Percentiles rank a stretch among this genome's conserved stretches.
Evolutionary conservation across 768 basidiomycete genomes (phyloP).

Genomic region (Calocybe cyanea): DNA sequence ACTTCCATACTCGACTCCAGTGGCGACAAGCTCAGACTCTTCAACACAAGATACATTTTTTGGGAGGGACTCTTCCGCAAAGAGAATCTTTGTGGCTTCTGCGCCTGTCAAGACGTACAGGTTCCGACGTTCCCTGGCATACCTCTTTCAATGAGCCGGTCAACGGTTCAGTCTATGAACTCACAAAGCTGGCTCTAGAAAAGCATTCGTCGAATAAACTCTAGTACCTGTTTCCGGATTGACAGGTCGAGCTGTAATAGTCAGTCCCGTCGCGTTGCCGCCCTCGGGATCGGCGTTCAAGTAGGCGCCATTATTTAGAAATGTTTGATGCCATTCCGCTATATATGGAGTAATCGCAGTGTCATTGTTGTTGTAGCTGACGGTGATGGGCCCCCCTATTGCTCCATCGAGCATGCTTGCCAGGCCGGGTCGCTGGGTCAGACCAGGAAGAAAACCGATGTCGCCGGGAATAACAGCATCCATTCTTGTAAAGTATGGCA

Average conservation of each 20-base stretch:
- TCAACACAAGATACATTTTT: background rate
- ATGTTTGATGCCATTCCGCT: conserved; percentile 11
- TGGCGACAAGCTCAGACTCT: conserved; percentile 24
- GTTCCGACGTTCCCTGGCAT: conserved; percentile 20
- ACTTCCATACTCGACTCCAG: conserved; percentile 39
- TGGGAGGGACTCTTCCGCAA: background rate
- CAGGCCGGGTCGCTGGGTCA: conserved; percentile 6
- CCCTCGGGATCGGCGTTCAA: conserved; percentile 13
- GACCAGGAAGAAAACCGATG: conserved; percentile 8
- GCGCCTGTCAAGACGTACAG: conserved; percentile 29
- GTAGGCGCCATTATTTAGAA: conserved; percentile 9
- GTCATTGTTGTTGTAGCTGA: conserved; percentile 12
- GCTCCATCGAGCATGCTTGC: conserved; percentile 11
- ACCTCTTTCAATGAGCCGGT: background rate
- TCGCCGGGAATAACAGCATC: conserved; percentile 10
- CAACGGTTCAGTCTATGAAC: background rate
- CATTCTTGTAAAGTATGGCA: conserved; percentile 18
- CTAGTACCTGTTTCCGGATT: conserved; percentile 14
- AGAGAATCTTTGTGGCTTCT: conserved; percentile 23
- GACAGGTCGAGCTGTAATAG: conserved; percentile 13
- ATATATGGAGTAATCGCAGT: conserved; percentile 11
- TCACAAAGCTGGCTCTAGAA: conserved; percentile 13
- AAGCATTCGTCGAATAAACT: conserved; percentile 15
- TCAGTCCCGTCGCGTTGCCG: conserved; percentile 11
- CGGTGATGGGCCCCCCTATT: conserved; percentile 11